A percentile compares a stretch with the other conserved stretches of the same genome.
Conservation (phyloP, 2,329 filamentous ascomycete species). For the Neofusicoccum umdonicola region DNA sequence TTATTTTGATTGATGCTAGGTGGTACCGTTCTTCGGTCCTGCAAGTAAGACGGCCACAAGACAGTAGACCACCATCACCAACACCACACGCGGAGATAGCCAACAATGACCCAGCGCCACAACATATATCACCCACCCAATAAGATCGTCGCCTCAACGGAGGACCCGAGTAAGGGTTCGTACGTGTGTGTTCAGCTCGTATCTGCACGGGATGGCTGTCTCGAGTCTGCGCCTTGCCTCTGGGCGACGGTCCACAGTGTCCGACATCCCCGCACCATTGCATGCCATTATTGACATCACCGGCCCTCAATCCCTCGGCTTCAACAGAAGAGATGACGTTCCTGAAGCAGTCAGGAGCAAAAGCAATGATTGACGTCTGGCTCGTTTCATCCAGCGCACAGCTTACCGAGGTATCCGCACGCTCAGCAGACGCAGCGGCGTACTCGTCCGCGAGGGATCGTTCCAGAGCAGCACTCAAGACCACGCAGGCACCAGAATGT, state of each 20-base stretch:
- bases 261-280: not conserved
- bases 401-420: slow-evolving; percentile 11
- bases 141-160: not conserved
- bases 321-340: not conserved
- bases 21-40: not conserved
- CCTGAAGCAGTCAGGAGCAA: not conserved
- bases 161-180: not conserved
- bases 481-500: not conserved
- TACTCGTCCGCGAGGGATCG: not conserved
- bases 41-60: not conserved
- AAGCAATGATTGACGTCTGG: not conserved
- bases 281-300: not conserved
- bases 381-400: slow-evolving; percentile 12
- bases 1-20: too few relatives aligned
- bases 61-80: not conserved
- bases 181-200: not conserved
- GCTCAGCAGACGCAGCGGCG: not conserved
- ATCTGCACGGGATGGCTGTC: not conserved
- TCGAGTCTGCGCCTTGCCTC: not conserved
- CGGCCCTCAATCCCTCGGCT: not conserved
- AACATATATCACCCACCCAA: not conserved
- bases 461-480: not conserved
- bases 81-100: not conserved
- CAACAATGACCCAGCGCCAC: not conserved
- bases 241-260: not conserved